These are phyloP conservation scores for Pseudogymnoascus sp. DNA, from an alignment of 2,329 filamentous ascomycete species.

Conservation along the genomic window DNA sequence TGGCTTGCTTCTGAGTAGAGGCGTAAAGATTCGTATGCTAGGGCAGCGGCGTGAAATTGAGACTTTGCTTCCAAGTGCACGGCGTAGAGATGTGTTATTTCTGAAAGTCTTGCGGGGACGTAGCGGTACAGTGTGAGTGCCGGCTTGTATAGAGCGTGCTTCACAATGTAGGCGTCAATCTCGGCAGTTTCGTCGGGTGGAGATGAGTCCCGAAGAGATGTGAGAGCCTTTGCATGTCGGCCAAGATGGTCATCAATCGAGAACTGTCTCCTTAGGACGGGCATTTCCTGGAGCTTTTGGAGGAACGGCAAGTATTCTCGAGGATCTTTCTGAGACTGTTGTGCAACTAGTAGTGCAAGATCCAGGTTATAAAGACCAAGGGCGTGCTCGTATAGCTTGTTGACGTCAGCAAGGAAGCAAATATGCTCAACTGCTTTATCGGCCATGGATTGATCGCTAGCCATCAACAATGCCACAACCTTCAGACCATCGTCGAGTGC, in stretches of 20 bases:
- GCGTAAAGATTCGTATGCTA: constrained; percentile 80
- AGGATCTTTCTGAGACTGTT: constrained; percentile 92
- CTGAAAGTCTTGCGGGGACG: constrained; percentile 54
- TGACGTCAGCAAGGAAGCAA: constrained; percentile 91
- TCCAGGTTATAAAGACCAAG: constrained; percentile 88
- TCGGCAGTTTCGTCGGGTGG: constrained; percentile 59
- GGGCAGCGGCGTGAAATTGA: constrained; percentile 74
- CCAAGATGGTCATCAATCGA: constrained; percentile 83
- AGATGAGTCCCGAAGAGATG: constrained; percentile 60
- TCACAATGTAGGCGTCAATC: constrained; percentile 65
- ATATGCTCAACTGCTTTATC: constrained; percentile 93
- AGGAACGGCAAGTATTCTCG: constrained; percentile 93
- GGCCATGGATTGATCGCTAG: constrained; percentile 59
- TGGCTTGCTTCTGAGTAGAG: constrained; percentile 67
- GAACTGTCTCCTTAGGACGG: constrained; percentile 63
- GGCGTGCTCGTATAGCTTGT: constrained; percentile 82
- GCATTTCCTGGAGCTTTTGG: constrained; percentile 70
- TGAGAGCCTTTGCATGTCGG: constrained; percentile 67
- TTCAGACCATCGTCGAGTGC: constrained; percentile 77
- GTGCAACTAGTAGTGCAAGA: constrained; percentile 79
- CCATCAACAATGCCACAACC: constrained; percentile 66
- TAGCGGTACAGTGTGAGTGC: constrained; percentile 81
- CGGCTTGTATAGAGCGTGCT: constrained; percentile 69
- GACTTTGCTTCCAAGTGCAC: constrained; percentile 66
- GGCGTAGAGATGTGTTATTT: constrained; percentile 72